phyloP scores from a whole-genome alignment of 306 rosid genomes.

The Quercus ilex region DNA sequence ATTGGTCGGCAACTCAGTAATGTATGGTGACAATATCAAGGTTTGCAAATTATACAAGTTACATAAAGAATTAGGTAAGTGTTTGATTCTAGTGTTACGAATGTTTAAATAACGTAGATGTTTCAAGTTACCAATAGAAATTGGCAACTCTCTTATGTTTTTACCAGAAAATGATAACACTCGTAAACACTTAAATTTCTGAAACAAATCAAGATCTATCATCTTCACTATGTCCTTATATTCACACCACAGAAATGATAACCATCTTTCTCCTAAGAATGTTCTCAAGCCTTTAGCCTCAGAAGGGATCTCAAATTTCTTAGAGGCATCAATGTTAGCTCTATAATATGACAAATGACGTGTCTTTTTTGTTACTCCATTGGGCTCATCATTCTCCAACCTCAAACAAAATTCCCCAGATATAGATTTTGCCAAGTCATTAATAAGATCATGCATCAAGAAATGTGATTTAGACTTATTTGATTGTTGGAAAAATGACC shows the following conservation, averaged over 20 bases:
- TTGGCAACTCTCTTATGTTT: too few species aligned
- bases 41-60: too few species aligned
- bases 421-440: slow-evolving; percentile 33
- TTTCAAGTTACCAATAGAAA: too few species aligned
- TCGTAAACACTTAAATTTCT: too few species aligned
- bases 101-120: too few species aligned
- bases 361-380: background rate
- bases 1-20: slow-evolving; percentile 2
- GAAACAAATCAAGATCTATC: too few species aligned
- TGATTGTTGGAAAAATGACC: slow-evolving; percentile 34
- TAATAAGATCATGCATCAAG: slow-evolving; percentile 34
- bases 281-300: slow-evolving; percentile 9
- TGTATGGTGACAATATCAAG: too few species aligned
- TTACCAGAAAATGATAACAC: too few species aligned
- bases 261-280: slow-evolving; percentile 5
- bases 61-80: slow-evolving; percentile 14
- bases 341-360: slow-evolving; percentile 31
- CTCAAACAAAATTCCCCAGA: slow-evolving; percentile 9
- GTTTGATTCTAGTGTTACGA: background rate
- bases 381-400: background rate
- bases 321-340: slow-evolving; percentile 13
- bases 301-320: slow-evolving; percentile 15
- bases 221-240: background rate
- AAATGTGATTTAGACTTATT: background rate
- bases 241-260: too few species aligned